These are phyloP conservation scores for Aspergillus transmontanensis DNA, from an alignment of 2,329 filamentous ascomycete genomes.

Conservation along the genomic window DNA sequence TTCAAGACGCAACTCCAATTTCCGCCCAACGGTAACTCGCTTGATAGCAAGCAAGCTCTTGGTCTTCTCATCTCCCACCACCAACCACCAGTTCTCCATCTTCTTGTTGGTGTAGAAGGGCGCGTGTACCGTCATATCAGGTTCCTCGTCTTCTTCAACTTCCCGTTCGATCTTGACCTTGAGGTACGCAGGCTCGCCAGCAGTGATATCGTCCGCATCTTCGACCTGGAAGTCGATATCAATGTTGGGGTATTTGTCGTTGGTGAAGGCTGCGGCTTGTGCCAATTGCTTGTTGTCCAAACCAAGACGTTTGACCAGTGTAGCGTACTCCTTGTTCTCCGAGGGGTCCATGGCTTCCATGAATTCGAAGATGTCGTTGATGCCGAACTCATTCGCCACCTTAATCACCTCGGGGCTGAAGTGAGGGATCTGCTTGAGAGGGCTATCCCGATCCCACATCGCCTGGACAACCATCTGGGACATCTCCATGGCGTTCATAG, in stretches of 20 bases:
- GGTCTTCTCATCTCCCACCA: constrained; percentile 88
- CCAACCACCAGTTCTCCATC: constrained; percentile 98
- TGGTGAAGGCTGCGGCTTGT: constrained; percentile 92
- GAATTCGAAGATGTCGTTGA: constrained; percentile 95
- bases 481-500: constrained; percentile 98
- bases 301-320: constrained; percentile 75
- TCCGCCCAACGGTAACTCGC: constrained; percentile 80
- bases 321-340: constrained; percentile 80
- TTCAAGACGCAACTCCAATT: constrained; percentile 78
- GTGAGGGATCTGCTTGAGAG: constrained; percentile 96
- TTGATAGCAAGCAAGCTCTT: constrained; percentile 91
- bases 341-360: constrained; percentile 98
- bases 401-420: constrained; percentile 83
- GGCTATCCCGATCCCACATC: constrained; percentile 98
- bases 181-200: constrained; percentile 79
- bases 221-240: constrained; percentile 87
- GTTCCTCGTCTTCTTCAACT: constrained; percentile 70
- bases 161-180: constrained; percentile 84
- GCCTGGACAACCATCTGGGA: constrained; percentile 98
- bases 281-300: constrained; percentile 80
- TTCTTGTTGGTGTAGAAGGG: constrained; percentile 92
- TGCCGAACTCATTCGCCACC: constrained; percentile 75
- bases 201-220: constrained; percentile 76
- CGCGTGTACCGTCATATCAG: constrained; percentile 84
- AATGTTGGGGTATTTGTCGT: constrained; percentile 92